These are phyloP conservation scores for Tolypocladium amazonense DNA, from an alignment of 2,329 filamentous ascomycete species.

Conservation along the genomic window DNA sequence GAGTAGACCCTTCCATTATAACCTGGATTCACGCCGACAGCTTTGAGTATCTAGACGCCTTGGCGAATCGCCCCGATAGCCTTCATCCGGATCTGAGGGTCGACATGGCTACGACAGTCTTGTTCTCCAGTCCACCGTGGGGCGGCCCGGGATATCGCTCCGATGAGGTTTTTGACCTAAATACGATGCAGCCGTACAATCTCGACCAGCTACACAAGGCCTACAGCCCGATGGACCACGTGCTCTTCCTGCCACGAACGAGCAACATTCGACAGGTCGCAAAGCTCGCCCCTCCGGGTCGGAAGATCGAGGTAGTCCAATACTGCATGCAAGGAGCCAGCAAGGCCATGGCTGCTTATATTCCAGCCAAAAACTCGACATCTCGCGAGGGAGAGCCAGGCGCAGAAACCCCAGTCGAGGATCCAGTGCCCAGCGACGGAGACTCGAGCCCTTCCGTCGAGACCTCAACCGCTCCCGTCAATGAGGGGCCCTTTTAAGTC, in stretches of 20 bases:
- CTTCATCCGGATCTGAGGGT: conserved; percentile 28
- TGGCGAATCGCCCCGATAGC: conserved; percentile 23
- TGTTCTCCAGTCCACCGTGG: conserved; percentile 52
- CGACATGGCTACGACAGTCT: conserved; percentile 28
- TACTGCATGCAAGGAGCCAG: conserved; percentile 88
- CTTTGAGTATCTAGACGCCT: conserved; percentile 57
- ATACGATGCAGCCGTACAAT: conserved; percentile 81
- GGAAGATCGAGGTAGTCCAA: conserved; percentile 66
- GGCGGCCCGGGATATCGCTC: conserved; percentile 45
- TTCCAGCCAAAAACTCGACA: conserved; percentile 25
- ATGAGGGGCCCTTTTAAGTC: neutral
- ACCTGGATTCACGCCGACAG: conserved; percentile 83
- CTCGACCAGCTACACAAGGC: conserved; percentile 50
- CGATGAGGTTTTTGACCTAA: conserved; percentile 68
- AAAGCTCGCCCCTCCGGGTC: conserved; percentile 33
- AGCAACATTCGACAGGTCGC: conserved; percentile 76
- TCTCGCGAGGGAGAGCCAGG: neutral
- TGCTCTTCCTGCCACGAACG: conserved; percentile 76
- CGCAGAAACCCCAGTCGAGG: neutral
- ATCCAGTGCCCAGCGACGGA: neutral
- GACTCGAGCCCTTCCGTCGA: neutral
- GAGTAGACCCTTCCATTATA: conserved; percentile 59
- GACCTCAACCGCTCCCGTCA: neutral
- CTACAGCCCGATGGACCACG: conserved; percentile 50
- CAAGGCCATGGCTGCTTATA: conserved; percentile 63